These are phyloP conservation scores for Candida peoriensis DNA, from an alignment of 805 yeast species.

Conservation along the genomic window DNA sequence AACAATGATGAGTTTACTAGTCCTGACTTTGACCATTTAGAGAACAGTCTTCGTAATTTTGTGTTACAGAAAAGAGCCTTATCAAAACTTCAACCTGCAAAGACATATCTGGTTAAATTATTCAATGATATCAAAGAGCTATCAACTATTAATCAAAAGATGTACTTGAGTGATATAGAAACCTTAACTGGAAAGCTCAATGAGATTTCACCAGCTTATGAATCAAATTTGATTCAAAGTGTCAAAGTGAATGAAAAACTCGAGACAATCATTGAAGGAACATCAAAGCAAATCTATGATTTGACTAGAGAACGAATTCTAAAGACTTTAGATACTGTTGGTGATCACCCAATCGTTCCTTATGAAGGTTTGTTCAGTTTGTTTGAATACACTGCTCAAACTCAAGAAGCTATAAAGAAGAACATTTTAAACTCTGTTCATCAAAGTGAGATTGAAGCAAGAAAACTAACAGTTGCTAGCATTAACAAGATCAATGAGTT, in stretches of 20 bases:
- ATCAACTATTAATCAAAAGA: conserved; percentile 56
- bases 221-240: conserved; percentile 46
- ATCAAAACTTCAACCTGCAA: conserved; percentile 89
- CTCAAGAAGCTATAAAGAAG: conserved; percentile 63
- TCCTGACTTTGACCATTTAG: conserved; percentile 78
- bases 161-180: conserved; percentile 45
- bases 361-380: conserved; percentile 61
- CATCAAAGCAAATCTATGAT: conserved; percentile 55
- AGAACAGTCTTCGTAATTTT: conserved; percentile 78
- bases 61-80: conserved; percentile 83
- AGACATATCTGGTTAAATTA: conserved; percentile 72
- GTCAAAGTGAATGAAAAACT: conserved; percentile 51
- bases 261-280: conserved; percentile 56
- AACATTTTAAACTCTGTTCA: conserved; percentile 60
- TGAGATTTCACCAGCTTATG: conserved; percentile 60
- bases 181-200: conserved; percentile 44
- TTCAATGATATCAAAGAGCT: conserved; percentile 59
- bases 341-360: conserved; percentile 43
- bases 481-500: conserved; percentile 57
- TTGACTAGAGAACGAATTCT: conserved; percentile 50
- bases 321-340: conserved; percentile 45
- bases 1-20: conserved; percentile 26
- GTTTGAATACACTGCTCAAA: conserved; percentile 62
- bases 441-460: conserved; percentile 65
- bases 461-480: conserved; percentile 48